These are phyloP conservation scores for Hura crepitans DNA, from an alignment of 441 rosid species.

Conservation along the genomic window DNA sequence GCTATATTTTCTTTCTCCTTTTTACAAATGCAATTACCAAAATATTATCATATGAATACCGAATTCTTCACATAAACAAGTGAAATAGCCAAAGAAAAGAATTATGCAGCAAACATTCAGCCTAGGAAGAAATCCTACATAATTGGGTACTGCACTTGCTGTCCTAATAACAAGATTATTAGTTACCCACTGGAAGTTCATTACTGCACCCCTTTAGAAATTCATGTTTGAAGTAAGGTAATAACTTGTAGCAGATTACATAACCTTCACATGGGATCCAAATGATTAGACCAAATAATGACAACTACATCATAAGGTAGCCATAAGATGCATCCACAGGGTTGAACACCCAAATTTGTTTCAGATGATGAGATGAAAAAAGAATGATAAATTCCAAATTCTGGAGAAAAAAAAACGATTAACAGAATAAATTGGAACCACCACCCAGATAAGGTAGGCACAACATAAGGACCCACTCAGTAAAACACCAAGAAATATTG, in stretches of 20 bases:
- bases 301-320: neutral
- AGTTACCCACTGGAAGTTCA: conserved; percentile 4
- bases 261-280: neutral
- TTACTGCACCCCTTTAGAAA: neutral
- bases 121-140: neutral
- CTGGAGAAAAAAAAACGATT: neutral
- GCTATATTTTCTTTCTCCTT: neutral
- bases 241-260: neutral
- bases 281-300: neutral
- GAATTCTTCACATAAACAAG: neutral
- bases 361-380: conserved; percentile 3
- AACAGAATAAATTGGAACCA: neutral
- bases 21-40: neutral
- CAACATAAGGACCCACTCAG: neutral
- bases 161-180: neutral
- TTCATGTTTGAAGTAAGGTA: neutral
- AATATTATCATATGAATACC: neutral
- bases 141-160: neutral
- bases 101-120: neutral
- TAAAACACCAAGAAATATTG: neutral
- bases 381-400: neutral
- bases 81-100: neutral
- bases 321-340: neutral
- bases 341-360: neutral
- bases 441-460: neutral